Conservation (phyloP, 495 filamentous ascomycete species). For the Lasiosphaeria ovina region DNA sequence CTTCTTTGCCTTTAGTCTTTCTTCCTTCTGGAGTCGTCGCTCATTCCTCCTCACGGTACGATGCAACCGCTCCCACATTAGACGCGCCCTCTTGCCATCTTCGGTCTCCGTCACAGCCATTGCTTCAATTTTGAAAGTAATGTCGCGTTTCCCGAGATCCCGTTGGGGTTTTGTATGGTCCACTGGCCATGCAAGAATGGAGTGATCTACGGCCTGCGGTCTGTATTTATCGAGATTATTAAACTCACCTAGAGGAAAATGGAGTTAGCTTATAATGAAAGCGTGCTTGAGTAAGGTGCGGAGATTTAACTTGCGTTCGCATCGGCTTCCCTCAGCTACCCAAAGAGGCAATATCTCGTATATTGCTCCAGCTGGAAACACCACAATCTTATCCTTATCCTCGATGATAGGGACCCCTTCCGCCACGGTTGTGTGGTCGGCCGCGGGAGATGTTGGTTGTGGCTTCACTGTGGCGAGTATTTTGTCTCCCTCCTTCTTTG, state of each 20-base stretch:
- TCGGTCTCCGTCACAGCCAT: constrained; percentile 31
- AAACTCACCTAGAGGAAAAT: constrained; percentile 22
- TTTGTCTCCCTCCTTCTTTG: constrained; percentile 20
- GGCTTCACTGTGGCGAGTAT: constrained; percentile 18
- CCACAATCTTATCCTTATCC: constrained; percentile 35
- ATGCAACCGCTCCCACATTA: constrained; percentile 36
- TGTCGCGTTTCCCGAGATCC: constrained; percentile 30
- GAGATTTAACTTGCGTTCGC: constrained; percentile 30
- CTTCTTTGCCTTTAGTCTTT: constrained; percentile 20
- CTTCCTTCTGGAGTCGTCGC: constrained; percentile 26
- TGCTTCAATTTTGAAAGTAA: constrained; percentile 33
- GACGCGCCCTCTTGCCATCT: constrained; percentile 27
- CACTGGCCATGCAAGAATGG: constrained; percentile 29
- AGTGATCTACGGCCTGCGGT: constrained; percentile 24
- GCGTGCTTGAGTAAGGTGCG: background rate
- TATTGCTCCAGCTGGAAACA: constrained; percentile 31
- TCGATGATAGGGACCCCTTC: constrained; percentile 7
- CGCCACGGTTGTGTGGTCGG: background rate
- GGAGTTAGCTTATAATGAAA: background rate
- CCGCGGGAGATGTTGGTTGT: constrained; percentile 7
- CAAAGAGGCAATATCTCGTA: constrained; percentile 37
- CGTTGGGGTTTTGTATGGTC: constrained; percentile 33
- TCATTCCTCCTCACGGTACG: constrained; percentile 28
- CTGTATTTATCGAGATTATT: constrained; percentile 31
- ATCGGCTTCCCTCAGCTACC: constrained; percentile 31